phyloP scores from a whole-genome alignment of 2,329 filamentous ascomycete genomes.

The Daldinia sp. region DNA sequence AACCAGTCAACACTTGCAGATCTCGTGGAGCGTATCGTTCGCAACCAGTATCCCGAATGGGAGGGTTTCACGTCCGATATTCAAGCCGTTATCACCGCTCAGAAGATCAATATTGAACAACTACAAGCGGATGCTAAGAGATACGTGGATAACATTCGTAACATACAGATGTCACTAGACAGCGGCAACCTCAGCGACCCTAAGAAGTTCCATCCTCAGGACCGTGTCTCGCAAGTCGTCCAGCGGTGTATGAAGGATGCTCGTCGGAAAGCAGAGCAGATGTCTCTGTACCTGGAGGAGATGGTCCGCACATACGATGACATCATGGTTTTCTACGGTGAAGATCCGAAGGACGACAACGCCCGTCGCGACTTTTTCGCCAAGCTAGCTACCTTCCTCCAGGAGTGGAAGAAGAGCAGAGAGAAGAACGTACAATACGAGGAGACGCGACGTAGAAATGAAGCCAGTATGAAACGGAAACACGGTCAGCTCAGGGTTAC shows the following conservation, averaged over 20 bases:
- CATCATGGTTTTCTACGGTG: slow-evolving; percentile 96
- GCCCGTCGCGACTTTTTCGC: slow-evolving; percentile 95
- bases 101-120: slow-evolving; percentile 96
- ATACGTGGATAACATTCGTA: slow-evolving; percentile 95
- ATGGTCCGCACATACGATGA: slow-evolving; percentile 93
- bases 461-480: slow-evolving; percentile 93
- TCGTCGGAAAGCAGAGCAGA: slow-evolving; percentile 92
- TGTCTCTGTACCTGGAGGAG: slow-evolving; percentile 92
- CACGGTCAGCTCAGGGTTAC: slow-evolving; percentile 74
- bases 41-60: slow-evolving; percentile 97
- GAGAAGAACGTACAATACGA: slow-evolving; percentile 91
- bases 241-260: slow-evolving; percentile 97
- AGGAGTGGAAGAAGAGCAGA: slow-evolving; percentile 94
- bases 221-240: slow-evolving; percentile 91
- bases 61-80: slow-evolving; percentile 91
- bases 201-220: slow-evolving; percentile 97
- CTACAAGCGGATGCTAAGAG: slow-evolving; percentile 86
- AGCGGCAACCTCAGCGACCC: slow-evolving; percentile 94
- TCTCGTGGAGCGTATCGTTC: slow-evolving; percentile 94
- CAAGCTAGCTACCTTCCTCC: slow-evolving; percentile 90
- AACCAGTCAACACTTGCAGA: slow-evolving; percentile 97
- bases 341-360: slow-evolving; percentile 91
- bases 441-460: slow-evolving; percentile 85
- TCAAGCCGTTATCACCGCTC: slow-evolving; percentile 77
- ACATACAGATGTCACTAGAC: slow-evolving; percentile 91